phyloP scores from a whole-genome alignment of 495 filamentous ascomycete genomes.

The Trichoderma erinaceum region DNA sequence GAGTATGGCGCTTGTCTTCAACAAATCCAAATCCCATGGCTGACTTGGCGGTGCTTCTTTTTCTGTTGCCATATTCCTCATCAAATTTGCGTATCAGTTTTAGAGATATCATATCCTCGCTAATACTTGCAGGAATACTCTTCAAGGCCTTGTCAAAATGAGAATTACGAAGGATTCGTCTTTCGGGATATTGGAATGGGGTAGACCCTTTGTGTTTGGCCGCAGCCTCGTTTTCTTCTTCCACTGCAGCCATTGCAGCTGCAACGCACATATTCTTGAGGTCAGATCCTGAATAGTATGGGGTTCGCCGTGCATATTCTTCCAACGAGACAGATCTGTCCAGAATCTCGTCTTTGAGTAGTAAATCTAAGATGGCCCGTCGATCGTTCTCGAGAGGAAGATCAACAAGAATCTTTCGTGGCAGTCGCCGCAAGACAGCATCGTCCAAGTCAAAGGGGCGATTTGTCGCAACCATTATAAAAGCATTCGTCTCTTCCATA shows the following conservation, averaged over 20 bases:
- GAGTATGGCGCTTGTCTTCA: neutral
- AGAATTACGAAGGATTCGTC: constrained; percentile 53
- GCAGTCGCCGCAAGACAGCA: constrained; percentile 79
- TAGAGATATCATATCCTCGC: constrained; percentile 86
- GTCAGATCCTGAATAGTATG: constrained; percentile 94
- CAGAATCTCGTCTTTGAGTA: constrained; percentile 71
- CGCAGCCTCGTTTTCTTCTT: constrained; percentile 57
- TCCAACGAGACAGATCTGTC: constrained; percentile 62
- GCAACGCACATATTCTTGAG: constrained; percentile 91
- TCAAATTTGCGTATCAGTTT: constrained; percentile 90
- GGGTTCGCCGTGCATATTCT: constrained; percentile 66
- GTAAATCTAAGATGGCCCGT: constrained; percentile 72
- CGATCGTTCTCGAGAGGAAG: constrained; percentile 75
- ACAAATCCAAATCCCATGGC: constrained; percentile 54
- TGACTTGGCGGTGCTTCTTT: constrained; percentile 56
- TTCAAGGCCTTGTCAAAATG: constrained; percentile 84
- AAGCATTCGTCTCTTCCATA: constrained; percentile 75
- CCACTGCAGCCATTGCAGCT: constrained; percentile 81
- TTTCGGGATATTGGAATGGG: constrained; percentile 56
- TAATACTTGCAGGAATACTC: constrained; percentile 89
- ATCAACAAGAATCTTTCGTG: constrained; percentile 79
- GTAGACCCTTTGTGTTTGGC: constrained; percentile 42
- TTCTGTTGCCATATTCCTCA: constrained; percentile 87
- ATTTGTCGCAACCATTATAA: constrained; percentile 99
- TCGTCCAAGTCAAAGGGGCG: constrained; percentile 93